Evolutionary conservation across 176 grass and related monocot species (phyloP), one percentile per base, ranked within the genome.

Genomic region (Tillandsia fasciculata): DNA sequence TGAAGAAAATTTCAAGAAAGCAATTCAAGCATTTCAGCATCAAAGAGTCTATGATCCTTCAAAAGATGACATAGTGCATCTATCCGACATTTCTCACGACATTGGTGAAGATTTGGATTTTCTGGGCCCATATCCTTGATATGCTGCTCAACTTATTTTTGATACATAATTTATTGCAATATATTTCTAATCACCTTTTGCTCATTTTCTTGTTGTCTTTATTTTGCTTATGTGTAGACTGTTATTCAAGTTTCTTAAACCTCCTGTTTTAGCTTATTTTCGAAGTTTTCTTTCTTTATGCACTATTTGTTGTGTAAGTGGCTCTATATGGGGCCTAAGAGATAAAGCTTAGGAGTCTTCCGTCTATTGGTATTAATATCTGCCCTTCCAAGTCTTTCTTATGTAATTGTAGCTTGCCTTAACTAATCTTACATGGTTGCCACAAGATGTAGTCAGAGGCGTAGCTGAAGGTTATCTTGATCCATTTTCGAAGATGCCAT

Each of bases 111-210:
- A 96, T 4, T 84, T 94, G 83, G 92, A 92, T 53, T 96, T 92
- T 96, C 67, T 96, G 61, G 92, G 92, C 79, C 92, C 92, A 96
- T 92, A 96, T 96, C 92, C 88, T 96, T 84, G 63, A 67, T 51
- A 51, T 76, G 11, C 29, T 52, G 13, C 50, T 79, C 7, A 42
- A 42, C 33, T 42, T 42, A 42, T 7, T 0, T 3, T 42, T 42
- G 33, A 6, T 42, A 42, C 8, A 42, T 42, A 42, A 42, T 42
- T 6, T 42, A 42, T 42, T 42, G 5, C 33, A 1, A 42, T 42
- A 42, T 42, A 42, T 42, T 42, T 42, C n/a, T 49, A 42, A 29
- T 5, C 10, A 73, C 70, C 64, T 48, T 74, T 12, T 9, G 26
- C 0, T 51, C 66, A 17, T 72, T 48, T 64, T 20, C 64, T 52